Conservation (phyloP, 352 stramenopile species). For the Pythium apleroticum region DNA sequence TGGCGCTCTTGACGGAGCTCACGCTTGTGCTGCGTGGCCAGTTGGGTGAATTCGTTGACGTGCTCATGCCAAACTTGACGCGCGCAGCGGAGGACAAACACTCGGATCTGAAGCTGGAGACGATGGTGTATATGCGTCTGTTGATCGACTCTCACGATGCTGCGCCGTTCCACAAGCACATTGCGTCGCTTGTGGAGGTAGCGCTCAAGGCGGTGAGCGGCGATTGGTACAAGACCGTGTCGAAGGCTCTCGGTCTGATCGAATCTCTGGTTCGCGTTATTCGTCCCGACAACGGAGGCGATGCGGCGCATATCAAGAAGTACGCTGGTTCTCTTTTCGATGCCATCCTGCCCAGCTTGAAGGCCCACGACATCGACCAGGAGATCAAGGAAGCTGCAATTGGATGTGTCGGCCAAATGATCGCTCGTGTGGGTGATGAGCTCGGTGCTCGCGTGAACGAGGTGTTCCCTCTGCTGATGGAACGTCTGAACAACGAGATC, state of each 20-base stretch:
- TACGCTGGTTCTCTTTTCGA: conserved; percentile 88
- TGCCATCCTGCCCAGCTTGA: conserved; percentile 93
- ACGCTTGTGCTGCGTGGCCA: conserved; percentile 77
- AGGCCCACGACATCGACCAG: conserved; percentile 97
- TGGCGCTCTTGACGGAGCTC: conserved; percentile 83
- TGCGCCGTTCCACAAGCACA: conserved; percentile 72
- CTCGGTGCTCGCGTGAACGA: conserved; percentile 75
- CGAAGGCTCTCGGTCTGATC: conserved; percentile 93
- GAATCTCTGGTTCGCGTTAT: conserved; percentile 89
- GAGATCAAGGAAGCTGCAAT: conserved; percentile 99
- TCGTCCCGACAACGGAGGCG: conserved; percentile 30
- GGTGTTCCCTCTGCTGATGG: conserved; percentile 93
- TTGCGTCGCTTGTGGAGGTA: conserved; percentile 82
- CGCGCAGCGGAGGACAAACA: conserved; percentile 88
- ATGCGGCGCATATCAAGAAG: conserved; percentile 39
- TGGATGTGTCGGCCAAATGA: conserved; percentile 88
- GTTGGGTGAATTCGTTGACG: conserved; percentile 64
- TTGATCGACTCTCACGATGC: conserved; percentile 91
- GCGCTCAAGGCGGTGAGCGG: conserved; percentile 90
- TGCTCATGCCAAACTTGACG: conserved; percentile 80
- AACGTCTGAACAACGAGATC: conserved; percentile 98
- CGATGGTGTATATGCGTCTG: conserved; percentile 91
- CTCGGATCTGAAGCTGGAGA: conserved; percentile 96
- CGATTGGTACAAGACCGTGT: conserved; percentile 99
- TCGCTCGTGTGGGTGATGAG: conserved; percentile 80